Evolutionary conservation across 805 yeast species (phyloP), one percentile per base, ranked within the genome.

Genomic region (Phaffomyces antillensis): DNA sequence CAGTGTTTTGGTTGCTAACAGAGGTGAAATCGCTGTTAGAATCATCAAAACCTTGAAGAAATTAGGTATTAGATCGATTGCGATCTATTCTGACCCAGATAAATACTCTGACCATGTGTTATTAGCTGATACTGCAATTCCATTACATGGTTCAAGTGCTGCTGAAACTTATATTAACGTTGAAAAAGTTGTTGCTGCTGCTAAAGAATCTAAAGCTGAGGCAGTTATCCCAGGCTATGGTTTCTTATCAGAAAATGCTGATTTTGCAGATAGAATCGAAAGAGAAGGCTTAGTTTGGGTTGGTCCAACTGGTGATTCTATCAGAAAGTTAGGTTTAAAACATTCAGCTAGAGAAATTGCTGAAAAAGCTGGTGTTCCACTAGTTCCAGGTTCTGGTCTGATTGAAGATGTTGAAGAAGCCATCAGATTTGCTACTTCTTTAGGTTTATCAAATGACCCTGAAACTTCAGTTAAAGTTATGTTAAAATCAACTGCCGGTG

Each of bases 181-280:
- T 51, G 95, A 90, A 36, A 89, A 91, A 68, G 85, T 91, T 49
- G 73, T 91, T 37, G 72, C 73, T 33, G 96, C 96, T 9, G 96
- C 96, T 41, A 86, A 86, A 61, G 72, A 75, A 43, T 74, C 95
- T 0, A 81, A 82, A 7, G 86, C 97, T 31, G 86, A 93, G 62
- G 98, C 97, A n/a, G 89, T 91, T 52, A 85, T 93, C 52, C 99
- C 99, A 7, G 99, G 99, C 48, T 91, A 93, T 61, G 99, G 99
- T 4, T 91, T 91, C 73, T 70, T 91, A 36, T 87, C 96, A 16
- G 99, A 91, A 66, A 91, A 91, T 63, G 97, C 98, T 20, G 96
- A 87, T 46, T 91, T 91, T 61, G 86, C 97, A 39, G 96, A 90
- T 61, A 77, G 88, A 59, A 82, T 96, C 69, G 83, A 69, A 25